Conservation (phyloP, 352 stramenopile species). For the Pythium angustatum region DNA sequence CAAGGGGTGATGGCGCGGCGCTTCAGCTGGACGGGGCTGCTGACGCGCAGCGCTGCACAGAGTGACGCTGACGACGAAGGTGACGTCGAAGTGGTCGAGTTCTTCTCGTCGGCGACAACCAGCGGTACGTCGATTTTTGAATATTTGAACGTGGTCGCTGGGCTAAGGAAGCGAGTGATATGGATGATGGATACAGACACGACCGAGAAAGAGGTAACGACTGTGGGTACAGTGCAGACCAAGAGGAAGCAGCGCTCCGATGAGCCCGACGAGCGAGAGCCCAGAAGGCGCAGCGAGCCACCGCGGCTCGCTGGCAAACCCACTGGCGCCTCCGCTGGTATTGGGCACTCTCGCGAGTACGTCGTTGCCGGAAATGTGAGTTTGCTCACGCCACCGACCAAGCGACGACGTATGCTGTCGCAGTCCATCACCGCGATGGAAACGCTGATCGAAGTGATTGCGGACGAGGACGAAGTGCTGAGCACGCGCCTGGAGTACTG, state of each 20-base stretch:
- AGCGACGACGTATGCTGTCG: constrained; percentile 25
- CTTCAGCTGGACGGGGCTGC: constrained; percentile 17
- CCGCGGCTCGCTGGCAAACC: constrained; percentile 1
- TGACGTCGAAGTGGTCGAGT: constrained; percentile 32
- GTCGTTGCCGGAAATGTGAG: constrained; percentile 14
- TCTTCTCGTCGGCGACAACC: constrained; percentile 21
- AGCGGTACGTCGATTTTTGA: constrained; percentile 20
- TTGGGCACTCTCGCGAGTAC: constrained; percentile 1
- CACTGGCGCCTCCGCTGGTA: too few species aligned
- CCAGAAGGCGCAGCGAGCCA: neutral
- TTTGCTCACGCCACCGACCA: constrained; percentile 31
- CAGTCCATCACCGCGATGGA: constrained; percentile 27
- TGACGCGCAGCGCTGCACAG: constrained; percentile 4
- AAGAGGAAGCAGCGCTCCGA: constrained; percentile 22
- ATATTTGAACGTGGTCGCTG: constrained; percentile 16
- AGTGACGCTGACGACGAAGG: constrained; percentile 13
- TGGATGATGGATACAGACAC: constrained; percentile 9
- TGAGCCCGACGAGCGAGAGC: neutral
- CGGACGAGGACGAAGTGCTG: constrained; percentile 38
- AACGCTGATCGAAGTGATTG: constrained; percentile 31
- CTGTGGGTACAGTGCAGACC: neutral
- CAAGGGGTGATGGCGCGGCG: constrained; percentile 7
- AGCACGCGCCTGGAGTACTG: constrained; percentile 44
- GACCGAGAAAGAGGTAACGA: constrained; percentile 11
- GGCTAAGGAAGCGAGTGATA: neutral